Conservation (phyloP, 805 yeast species). For the Pichia gijzeniarum region DNA sequence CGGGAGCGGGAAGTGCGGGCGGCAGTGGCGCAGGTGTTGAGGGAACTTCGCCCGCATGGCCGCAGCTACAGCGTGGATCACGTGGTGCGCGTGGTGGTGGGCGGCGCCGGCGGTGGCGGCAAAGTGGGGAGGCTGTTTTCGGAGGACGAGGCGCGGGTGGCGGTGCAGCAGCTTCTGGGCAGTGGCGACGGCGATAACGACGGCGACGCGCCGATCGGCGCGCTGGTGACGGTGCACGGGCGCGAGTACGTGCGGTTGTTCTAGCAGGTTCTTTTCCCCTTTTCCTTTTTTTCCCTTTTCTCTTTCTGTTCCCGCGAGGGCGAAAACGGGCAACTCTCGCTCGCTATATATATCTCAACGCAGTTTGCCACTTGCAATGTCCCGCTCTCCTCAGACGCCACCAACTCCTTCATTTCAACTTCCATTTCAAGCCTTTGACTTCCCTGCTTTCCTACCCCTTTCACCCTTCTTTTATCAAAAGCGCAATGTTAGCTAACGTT, state of each 20-base stretch:
- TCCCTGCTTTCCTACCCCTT: no score
- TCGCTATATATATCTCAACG: no score
- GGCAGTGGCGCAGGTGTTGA: neutral
- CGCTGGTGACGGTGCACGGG: neutral
- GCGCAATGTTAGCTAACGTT: constrained; percentile 27
- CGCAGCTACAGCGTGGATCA: neutral
- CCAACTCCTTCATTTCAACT: no score
- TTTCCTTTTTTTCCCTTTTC: neutral
- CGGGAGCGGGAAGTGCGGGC: neutral
- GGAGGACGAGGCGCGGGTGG: neutral
- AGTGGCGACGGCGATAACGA: neutral
- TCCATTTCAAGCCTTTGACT: no score
- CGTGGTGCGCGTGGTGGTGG: constrained; percentile 1
- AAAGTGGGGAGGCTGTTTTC: neutral
- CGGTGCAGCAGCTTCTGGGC: neutral
- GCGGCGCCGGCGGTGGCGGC: constrained; percentile 3
- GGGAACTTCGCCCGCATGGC: neutral
- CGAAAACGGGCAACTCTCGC: no score
- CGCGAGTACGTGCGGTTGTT: neutral
- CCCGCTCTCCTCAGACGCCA: no score
- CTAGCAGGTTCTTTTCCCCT: neutral
- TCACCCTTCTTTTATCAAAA: neutral
- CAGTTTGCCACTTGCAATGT: neutral
- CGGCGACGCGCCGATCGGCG: constrained; percentile 5
- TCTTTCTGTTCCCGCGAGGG: no score